Percentiles rank a stretch among this genome's conserved stretches.
Evolutionary conservation across 805 yeast genomes (phyloP).

Genomic region (Zygosaccharomyces bailii): DNA sequence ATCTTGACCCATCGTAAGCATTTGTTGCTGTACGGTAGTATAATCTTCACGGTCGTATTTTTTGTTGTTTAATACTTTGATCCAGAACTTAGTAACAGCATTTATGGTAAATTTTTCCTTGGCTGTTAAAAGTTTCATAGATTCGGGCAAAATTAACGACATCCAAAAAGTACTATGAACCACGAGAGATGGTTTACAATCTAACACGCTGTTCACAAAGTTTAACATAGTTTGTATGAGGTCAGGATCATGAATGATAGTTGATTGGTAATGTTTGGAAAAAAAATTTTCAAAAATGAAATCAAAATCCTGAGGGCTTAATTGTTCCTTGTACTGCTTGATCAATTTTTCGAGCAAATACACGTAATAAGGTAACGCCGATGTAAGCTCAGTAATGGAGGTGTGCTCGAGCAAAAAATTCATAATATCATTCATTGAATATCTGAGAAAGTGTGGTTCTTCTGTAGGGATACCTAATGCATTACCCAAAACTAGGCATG

Average conservation of each 20-base stretch:
- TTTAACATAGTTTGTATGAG: slow-evolving; percentile 49
- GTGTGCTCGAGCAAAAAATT: slow-evolving; percentile 27
- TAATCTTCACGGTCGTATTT: slow-evolving; percentile 45
- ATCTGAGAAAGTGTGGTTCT: slow-evolving; percentile 33
- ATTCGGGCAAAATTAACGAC: slow-evolving; percentile 29
- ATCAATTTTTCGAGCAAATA: slow-evolving; percentile 46
- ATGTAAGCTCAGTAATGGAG: slow-evolving; percentile 28
- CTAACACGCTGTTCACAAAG: slow-evolving; percentile 49
- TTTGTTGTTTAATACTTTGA: slow-evolving; percentile 43
- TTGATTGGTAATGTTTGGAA: slow-evolving; percentile 32
- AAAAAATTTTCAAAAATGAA: slow-evolving; percentile 41
- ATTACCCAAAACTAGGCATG: slow-evolving; percentile 53
- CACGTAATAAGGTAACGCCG: slow-evolving; percentile 44
- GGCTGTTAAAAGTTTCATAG: slow-evolving; percentile 34
- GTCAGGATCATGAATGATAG: slow-evolving; percentile 56
- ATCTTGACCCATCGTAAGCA: slow-evolving; percentile 28
- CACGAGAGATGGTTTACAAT: slow-evolving; percentile 47
- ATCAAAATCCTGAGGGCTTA: slow-evolving; percentile 37
- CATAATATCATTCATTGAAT: slow-evolving; percentile 29
- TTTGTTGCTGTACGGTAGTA: slow-evolving; percentile 30
- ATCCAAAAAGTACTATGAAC: slow-evolving; percentile 34
- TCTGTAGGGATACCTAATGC: slow-evolving; percentile 27
- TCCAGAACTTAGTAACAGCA: slow-evolving; percentile 54
- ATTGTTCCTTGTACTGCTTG: slow-evolving; percentile 35
- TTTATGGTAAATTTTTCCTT: slow-evolving; percentile 52